A percentile compares a stretch with the other conserved stretches of the same genome.
These are phyloP conservation scores for Agastache rugosa DNA, from an alignment of 257 asterid genomes.

Conservation along the genomic window DNA sequence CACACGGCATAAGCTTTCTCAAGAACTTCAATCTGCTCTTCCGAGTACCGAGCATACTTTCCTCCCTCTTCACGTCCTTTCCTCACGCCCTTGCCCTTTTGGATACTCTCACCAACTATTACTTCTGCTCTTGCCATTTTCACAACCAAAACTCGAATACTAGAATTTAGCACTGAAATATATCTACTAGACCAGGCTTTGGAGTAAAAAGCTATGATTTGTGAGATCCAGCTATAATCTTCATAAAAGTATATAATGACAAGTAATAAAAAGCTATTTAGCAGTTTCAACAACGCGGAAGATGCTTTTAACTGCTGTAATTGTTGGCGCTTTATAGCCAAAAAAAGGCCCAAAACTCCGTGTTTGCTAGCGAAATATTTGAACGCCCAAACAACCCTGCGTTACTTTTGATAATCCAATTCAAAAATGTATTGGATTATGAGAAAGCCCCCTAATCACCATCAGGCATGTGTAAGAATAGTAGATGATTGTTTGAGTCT, in stretches of 20 bases:
- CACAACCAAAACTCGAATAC: slow-evolving; percentile 18
- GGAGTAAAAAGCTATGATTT: slow-evolving; percentile 10
- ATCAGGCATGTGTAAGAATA: slow-evolving; percentile 28
- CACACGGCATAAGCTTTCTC: slow-evolving; percentile 50
- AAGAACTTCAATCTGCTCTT: slow-evolving; percentile 52
- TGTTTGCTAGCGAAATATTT: slow-evolving; percentile 29
- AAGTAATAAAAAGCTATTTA: slow-evolving; percentile 24
- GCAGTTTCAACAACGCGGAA: slow-evolving; percentile 17
- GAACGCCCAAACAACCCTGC: slow-evolving; percentile 8
- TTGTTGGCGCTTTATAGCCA: slow-evolving; percentile 25
- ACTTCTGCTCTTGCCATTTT: slow-evolving; percentile 33
- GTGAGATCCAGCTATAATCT: slow-evolving; percentile 22
- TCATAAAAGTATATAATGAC: neutral
- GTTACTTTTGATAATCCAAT: slow-evolving; percentile 14
- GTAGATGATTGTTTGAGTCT: slow-evolving; percentile 29
- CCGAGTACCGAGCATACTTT: slow-evolving; percentile 47
- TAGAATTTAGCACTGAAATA: slow-evolving; percentile 27
- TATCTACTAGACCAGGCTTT: slow-evolving; percentile 31
- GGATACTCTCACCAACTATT: slow-evolving; percentile 30
- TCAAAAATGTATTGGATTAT: slow-evolving; percentile 22
- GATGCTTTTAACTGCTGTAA: slow-evolving; percentile 25
- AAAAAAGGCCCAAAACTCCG: slow-evolving; percentile 28
- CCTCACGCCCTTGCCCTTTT: slow-evolving; percentile 31
- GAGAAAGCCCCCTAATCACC: slow-evolving; percentile 30
- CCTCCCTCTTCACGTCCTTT: slow-evolving; percentile 38